Conservation (phyloP, 2,329 filamentous ascomycete species). For the Fusarium sublunatum region DNA sequence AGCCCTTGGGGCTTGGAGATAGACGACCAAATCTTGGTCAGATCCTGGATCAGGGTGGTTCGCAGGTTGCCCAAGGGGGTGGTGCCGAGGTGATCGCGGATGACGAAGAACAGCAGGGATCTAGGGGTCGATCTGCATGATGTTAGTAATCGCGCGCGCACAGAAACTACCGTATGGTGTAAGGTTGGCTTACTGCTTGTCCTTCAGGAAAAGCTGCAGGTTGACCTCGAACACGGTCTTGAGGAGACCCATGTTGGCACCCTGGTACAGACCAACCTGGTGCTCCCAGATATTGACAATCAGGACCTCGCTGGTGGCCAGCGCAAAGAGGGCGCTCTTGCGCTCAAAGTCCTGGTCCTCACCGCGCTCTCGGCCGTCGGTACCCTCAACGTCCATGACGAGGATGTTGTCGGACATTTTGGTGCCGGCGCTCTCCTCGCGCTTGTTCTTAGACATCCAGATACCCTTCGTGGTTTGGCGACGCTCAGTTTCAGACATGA, state of each 20-base stretch:
- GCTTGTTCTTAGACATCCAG: slow-evolving; percentile 99
- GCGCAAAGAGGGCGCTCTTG: slow-evolving; percentile 95
- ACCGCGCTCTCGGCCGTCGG: slow-evolving; percentile 93
- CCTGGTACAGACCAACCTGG: slow-evolving; percentile 97
- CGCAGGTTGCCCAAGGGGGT: slow-evolving; percentile 92
- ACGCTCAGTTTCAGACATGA: slow-evolving; percentile 95
- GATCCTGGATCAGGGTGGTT: slow-evolving; percentile 88
- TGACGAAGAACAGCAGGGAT: slow-evolving; percentile 97
- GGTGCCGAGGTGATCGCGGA: slow-evolving; percentile 93
- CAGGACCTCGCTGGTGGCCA: slow-evolving; percentile 96
- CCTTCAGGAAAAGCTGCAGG: slow-evolving; percentile 94
- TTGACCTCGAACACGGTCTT: slow-evolving; percentile 99
- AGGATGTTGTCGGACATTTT: slow-evolving; percentile 97
- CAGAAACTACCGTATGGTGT: not conserved
- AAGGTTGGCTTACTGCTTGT: slow-evolving; percentile 76
- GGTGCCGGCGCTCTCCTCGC: slow-evolving; percentile 59
- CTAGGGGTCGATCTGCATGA: slow-evolving; percentile 78
- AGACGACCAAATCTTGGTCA: slow-evolving; percentile 90
- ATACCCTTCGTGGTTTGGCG: slow-evolving; percentile 99
- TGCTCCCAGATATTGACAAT: slow-evolving; percentile 99
- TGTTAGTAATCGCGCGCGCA: slow-evolving; percentile 37
- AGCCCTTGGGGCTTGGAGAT: slow-evolving; percentile 91
- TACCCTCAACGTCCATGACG: slow-evolving; percentile 99
- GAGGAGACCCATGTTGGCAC: slow-evolving; percentile 97
- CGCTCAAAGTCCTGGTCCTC: slow-evolving; percentile 99